These are phyloP conservation scores for Daldinia concentrica DNA, from an alignment of 495 filamentous ascomycete genomes.

Conservation along the genomic window DNA sequence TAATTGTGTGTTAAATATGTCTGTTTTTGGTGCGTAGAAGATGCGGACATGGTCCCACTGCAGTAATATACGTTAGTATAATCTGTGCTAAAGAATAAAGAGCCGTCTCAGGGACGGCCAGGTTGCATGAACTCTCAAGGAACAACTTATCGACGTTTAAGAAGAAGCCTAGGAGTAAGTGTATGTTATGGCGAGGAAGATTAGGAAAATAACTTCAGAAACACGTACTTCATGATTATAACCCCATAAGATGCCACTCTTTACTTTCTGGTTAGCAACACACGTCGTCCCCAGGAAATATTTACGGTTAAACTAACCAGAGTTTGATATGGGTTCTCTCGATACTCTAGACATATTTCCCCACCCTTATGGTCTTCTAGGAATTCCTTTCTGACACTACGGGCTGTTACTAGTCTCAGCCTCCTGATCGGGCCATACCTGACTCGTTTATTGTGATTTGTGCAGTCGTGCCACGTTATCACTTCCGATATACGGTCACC, in stretches of 20 bases:
- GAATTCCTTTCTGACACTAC: not conserved
- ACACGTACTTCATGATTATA: not conserved
- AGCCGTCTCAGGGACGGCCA: not conserved
- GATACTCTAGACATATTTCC: not conserved
- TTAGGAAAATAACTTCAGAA: not conserved
- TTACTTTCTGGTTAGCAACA: not conserved
- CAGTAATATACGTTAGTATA: not conserved
- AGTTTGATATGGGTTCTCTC: not conserved
- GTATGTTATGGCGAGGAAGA: not conserved
- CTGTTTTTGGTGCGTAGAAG: not conserved
- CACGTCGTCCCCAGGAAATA: not conserved
- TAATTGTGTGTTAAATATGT: not conserved
- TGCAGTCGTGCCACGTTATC: conserved; percentile 22
- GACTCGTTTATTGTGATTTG: conserved; percentile 4
- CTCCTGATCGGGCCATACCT: conserved; percentile 11
- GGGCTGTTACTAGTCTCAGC: not conserved
- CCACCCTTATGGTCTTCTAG: not conserved
- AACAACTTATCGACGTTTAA: not conserved
- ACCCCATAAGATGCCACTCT: not conserved
- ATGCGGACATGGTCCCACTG: not conserved
- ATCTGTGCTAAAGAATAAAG: not conserved
- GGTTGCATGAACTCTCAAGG: not conserved
- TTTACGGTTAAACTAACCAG: not conserved
- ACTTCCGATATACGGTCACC: conserved; percentile 18
- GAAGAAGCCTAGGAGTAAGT: not conserved